These are phyloP conservation scores for Peronospora belbahrii DNA, from an alignment of 352 stramenopile species.

Conservation along the genomic window DNA sequence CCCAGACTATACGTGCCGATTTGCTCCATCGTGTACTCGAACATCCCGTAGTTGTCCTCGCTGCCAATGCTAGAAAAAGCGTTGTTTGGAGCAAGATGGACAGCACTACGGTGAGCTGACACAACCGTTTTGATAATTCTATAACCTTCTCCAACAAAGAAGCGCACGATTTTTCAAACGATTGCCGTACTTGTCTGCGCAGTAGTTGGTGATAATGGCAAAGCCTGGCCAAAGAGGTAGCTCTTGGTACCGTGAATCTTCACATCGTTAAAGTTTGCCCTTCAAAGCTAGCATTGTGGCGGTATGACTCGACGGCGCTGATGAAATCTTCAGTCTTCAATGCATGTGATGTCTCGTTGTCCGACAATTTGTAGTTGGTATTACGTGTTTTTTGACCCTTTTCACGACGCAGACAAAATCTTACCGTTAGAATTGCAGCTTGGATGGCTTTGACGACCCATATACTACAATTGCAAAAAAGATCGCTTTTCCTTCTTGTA, in stretches of 20 bases:
- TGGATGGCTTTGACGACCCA: conserved; percentile 50
- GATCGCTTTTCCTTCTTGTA: too few relatives aligned
- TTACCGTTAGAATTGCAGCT: conserved; percentile 42
- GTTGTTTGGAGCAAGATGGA: conserved; percentile 28
- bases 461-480: conserved; percentile 81
- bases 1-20: conserved; percentile 25
- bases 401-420: conserved; percentile 35
- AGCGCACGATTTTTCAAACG: conserved; percentile 27
- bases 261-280: too few relatives aligned
- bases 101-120: conserved; percentile 20
- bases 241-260: too few relatives aligned
- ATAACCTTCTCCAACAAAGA: conserved; percentile 66
- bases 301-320: too few relatives aligned
- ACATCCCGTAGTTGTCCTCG: too few relatives aligned
- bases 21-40: conserved; percentile 24
- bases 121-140: conserved; percentile 32
- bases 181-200: too few relatives aligned
- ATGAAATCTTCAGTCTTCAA: conserved; percentile 48
- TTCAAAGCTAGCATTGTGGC: too few relatives aligned
- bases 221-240: too few relatives aligned
- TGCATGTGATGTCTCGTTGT: conserved; percentile 36
- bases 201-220: too few relatives aligned
- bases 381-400: conserved; percentile 16
- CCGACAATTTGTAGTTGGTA: conserved; percentile 16
- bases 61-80: conserved; percentile 17